Conservation (phyloP, 768 basidiomycete species). For the Steccherinum ochraceum region DNA sequence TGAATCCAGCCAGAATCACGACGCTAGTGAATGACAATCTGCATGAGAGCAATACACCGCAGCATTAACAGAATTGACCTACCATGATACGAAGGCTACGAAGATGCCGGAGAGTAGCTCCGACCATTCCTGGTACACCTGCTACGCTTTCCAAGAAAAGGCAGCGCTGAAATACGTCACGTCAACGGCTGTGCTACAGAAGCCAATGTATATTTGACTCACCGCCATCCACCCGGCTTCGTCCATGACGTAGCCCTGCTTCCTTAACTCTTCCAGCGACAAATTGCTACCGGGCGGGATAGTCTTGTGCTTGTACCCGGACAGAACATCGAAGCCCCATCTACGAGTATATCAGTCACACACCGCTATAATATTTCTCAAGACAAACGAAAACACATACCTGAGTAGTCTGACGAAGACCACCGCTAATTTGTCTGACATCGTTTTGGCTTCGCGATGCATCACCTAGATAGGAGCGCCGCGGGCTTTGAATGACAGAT, state of each 20-base stretch:
- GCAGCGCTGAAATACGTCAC: conserved; percentile 31
- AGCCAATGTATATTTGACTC: conserved; percentile 16
- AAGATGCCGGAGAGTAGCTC: conserved; percentile 81
- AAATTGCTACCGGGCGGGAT: conserved; percentile 57
- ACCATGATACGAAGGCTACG: conserved; percentile 86
- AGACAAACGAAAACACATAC: conserved; percentile 22
- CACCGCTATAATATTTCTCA: neutral
- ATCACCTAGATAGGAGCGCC: conserved; percentile 49
- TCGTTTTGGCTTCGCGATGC: conserved; percentile 53
- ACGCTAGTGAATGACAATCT: conserved; percentile 29
- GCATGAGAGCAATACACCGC: too few relatives aligned
- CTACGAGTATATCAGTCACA: conserved; percentile 25
- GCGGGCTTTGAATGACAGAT: conserved; percentile 3
- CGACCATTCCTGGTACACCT: conserved; percentile 96
- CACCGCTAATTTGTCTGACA: conserved; percentile 70
- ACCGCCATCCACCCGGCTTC: conserved; percentile 75
- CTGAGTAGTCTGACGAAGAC: conserved; percentile 52
- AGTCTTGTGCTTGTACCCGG: conserved; percentile 74
- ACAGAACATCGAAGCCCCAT: conserved; percentile 74
- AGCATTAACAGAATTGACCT: neutral
- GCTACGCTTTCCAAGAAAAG: conserved; percentile 84
- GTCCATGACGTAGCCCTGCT: conserved; percentile 66
- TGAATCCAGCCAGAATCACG: conserved; percentile 79
- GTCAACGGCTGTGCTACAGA: conserved; percentile 23
- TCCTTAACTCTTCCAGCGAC: conserved; percentile 66